Conservation (phyloP, 73 alveolate species). For the Paramecium sonneborni region DNA sequence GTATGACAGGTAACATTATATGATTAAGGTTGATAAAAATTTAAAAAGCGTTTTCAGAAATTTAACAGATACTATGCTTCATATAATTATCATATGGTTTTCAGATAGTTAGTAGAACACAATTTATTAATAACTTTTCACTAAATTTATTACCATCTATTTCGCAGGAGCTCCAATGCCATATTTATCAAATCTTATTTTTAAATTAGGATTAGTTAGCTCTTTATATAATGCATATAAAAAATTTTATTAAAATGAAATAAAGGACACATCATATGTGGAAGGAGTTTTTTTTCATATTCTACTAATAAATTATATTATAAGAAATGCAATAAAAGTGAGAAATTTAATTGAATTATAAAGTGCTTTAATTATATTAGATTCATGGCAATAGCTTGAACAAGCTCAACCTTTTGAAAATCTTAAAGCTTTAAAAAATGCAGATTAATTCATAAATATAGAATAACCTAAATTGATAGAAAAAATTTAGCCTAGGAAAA, state of each 20-base stretch:
- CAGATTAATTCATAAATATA: neutral
- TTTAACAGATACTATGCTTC: conserved; percentile 12
- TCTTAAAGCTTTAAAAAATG: neutral
- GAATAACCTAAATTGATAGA: neutral
- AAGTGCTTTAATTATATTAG: neutral
- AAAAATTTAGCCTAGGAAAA: neutral
- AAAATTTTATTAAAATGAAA: neutral
- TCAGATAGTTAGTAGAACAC: neutral
- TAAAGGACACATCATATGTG: conserved; percentile 13
- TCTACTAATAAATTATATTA: neutral
- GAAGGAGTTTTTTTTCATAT: conserved; percentile 21
- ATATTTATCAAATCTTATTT: neutral
- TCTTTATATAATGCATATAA: conserved; percentile 6
- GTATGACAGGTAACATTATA: neutral
- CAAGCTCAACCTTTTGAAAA: neutral
- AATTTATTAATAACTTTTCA: neutral
- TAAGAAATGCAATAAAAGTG: neutral
- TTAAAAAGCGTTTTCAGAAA: neutral
- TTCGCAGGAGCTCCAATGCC: conserved; percentile 39
- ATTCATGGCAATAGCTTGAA: neutral
- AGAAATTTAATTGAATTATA: neutral
- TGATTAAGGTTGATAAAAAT: neutral
- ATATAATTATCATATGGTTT: neutral
- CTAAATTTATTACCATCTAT: neutral
- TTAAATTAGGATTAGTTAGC: conserved; percentile 20